A percentile compares a stretch with the other conserved stretches of the same genome.
phyloP scores from a whole-genome alignment of 352 stramenopile genomes.

The Globisporangium acanthophoron region DNA sequence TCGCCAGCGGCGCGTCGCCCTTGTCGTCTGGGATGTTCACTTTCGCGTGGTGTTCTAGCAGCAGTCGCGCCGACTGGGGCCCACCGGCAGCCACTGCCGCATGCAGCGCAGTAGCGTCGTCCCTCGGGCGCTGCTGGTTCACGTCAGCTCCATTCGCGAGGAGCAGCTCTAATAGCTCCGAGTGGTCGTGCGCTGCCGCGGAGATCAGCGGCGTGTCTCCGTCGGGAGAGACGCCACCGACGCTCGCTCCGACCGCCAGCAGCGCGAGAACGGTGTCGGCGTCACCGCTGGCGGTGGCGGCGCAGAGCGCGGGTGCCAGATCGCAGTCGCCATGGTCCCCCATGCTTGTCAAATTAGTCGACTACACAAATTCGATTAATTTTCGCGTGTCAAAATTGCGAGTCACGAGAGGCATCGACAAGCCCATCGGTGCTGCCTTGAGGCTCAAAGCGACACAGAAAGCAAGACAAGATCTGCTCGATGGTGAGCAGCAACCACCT shows the following conservation, averaged over 20 bases:
- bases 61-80: not conserved
- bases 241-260: not conserved
- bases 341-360: not conserved
- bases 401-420: too few species aligned
- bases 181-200: not conserved
- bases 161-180: not conserved
- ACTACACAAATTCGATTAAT: too few species aligned
- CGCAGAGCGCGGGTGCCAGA: not conserved
- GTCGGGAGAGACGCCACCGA: not conserved
- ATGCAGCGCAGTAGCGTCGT: not conserved
- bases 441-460: too few species aligned
- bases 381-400: too few species aligned
- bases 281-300: not conserved
- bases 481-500: too few species aligned
- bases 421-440: too few species aligned
- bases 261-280: not conserved
- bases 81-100: not conserved
- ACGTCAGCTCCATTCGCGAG: not conserved
- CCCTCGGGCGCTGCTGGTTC: not conserved
- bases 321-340: not conserved
- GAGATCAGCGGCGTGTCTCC: not conserved
- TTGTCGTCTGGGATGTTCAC: not conserved
- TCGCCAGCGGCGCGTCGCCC: not conserved
- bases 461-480: too few species aligned
- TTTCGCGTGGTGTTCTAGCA: not conserved